phyloP scores from a whole-genome alignment of 2,329 filamentous ascomycete species.

The Hypoxylon sp. region DNA sequence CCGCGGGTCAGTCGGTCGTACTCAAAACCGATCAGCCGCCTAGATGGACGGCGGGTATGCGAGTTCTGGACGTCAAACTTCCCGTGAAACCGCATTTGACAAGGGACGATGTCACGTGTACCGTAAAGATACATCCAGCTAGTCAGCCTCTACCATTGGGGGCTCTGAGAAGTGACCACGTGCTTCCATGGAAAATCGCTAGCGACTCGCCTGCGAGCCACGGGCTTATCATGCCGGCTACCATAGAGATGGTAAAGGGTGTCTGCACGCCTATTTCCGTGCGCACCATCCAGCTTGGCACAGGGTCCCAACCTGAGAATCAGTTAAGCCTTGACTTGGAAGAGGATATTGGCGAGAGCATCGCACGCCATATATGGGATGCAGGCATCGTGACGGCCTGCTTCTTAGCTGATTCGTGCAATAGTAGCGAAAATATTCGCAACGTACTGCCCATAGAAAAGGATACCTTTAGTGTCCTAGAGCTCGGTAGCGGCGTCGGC shows the following conservation, averaged over 20 bases:
- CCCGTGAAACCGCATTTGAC: conserved; percentile 32
- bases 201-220: conserved; percentile 1
- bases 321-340: conserved; percentile 59
- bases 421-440: conserved; percentile 25
- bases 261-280: conserved; percentile 43
- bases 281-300: conserved; percentile 42
- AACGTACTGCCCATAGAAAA: conserved; percentile 40
- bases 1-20: conserved; percentile 16
- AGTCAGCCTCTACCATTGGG: conserved; percentile 33
- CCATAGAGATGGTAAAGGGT: conserved; percentile 44
- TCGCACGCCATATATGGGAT: conserved; percentile 72
- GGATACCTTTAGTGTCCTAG: conserved; percentile 60
- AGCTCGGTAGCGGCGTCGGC: conserved; percentile 70
- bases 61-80: conserved; percentile 56
- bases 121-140: conserved; percentile 40
- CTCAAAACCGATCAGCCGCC: background rate
- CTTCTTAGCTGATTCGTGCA: conserved; percentile 51
- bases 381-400: conserved; percentile 63
- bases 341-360: conserved; percentile 71
- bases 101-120: conserved; percentile 37
- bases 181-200: conserved; percentile 38
- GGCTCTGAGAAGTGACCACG: conserved; percentile 31
- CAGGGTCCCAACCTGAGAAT: conserved; percentile 38
- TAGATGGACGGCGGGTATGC: conserved; percentile 55
- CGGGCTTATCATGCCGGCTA: conserved; percentile 48